Percentiles rank a stretch among this genome's conserved stretches.
phyloP scores from a whole-genome alignment of 805 yeast genomes.

The Torulaspora franciscae region DNA sequence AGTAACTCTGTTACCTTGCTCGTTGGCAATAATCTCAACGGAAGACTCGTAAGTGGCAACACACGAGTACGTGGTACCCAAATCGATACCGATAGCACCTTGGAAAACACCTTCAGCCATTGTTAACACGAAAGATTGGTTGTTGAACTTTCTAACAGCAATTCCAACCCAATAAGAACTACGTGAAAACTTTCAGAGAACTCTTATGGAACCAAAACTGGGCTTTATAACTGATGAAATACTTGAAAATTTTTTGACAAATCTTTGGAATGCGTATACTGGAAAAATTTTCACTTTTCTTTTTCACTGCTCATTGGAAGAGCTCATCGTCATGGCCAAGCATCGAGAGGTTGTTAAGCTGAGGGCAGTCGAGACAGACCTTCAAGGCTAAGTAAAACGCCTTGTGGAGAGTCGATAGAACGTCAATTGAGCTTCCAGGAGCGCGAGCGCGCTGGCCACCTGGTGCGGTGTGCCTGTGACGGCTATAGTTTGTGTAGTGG shows the following conservation, averaged over 20 bases:
- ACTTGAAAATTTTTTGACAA: constrained; percentile 12
- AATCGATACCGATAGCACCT: constrained; percentile 99
- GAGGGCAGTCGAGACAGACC: neutral
- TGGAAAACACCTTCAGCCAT: constrained; percentile 99
- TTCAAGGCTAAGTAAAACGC: neutral
- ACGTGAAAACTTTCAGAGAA: constrained; percentile 2
- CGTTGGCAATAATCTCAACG: constrained; percentile 76
- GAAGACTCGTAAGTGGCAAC: constrained; percentile 74
- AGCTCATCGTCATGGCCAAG: neutral
- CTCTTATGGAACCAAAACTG: constrained; percentile 4
- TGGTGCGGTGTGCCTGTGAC: constrained; percentile 31
- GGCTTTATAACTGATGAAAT: constrained; percentile 16
- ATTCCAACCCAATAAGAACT: constrained; percentile 1
- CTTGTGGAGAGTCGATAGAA: constrained; percentile 7
- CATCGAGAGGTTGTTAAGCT: neutral
- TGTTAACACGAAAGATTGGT: constrained; percentile 31
- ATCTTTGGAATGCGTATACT: constrained; percentile 8
- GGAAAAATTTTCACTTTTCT: constrained; percentile 25
- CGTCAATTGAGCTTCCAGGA: constrained; percentile 22
- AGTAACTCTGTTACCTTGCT: constrained; percentile 82
- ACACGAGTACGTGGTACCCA: constrained; percentile 84
- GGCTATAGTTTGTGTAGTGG: constrained; percentile 28
- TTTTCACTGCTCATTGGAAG: constrained; percentile 5
- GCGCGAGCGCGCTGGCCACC: constrained; percentile 26
- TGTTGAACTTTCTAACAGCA: constrained; percentile 17